Evolutionary conservation across 768 basidiomycete genomes (phyloP), one percentile per base, ranked within the genome.

Genomic region (Collybiopsis confluens): DNA sequence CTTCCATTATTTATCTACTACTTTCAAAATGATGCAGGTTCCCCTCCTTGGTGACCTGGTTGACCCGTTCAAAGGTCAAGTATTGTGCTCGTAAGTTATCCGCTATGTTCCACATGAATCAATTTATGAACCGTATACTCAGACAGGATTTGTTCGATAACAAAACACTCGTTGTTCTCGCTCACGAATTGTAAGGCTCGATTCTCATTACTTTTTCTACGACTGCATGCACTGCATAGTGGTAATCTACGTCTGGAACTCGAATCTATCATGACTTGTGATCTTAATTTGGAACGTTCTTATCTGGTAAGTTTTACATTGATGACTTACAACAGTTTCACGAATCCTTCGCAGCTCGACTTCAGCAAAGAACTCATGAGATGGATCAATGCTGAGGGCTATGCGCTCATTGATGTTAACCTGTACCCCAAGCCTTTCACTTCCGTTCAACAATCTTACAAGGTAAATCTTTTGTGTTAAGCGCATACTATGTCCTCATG

Each of bases 121-220:
- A n/a, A 47, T 16, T 28, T 21, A 36, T 45, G 41, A n/a, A 47
- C 55, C 36, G 8, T 28, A 21, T 23, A 13, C 49, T 15, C 56
- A 97, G 95, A 28, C 70, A 76, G 42, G 88, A 95, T 66, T 73
- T 98, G 28, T 86, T 90, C 62, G 78, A 85, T 24, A 86, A 88
- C 52, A 71, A 82, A 27, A 91, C 88, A 0, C 63, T 98, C 23
- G 81, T 98, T 26, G 70, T 98, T 38, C 91, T 98, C 62, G 83
- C 90, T 4, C 97, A 99, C 70, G 95, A 98, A 73, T 93, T 98
- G 96, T 96, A 66, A 65, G 91, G 70, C 36, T 40, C 43, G 20
- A 28, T 3, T 51, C 6, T n/a, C n/a, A n/a, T n/a, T n/a, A n/a
- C n/a, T n/a, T n/a, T n/a, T 28, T 45, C n/a, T 6, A 33, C 41